A percentile compares a stretch with the other conserved stretches of the same genome.
These are phyloP conservation scores for Nemania diffusa DNA, from an alignment of 2,329 filamentous ascomycete genomes.

Conservation along the genomic window DNA sequence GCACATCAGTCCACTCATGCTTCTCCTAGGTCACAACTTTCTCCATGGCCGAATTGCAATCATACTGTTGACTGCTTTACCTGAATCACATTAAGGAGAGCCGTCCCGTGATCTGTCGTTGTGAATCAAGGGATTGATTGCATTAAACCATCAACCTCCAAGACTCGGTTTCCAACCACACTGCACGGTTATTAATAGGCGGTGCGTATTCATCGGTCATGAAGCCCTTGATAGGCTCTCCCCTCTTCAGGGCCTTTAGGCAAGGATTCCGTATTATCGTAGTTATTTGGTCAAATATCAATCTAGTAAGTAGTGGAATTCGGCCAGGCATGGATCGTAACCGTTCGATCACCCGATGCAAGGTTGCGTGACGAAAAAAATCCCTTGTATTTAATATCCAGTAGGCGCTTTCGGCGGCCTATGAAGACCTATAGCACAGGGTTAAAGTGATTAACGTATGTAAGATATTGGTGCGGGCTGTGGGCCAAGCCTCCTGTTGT, in stretches of 20 bases:
- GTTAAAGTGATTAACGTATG: conserved; percentile 34
- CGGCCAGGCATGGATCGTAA: conserved; percentile 20
- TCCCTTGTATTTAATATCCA: conserved; percentile 14
- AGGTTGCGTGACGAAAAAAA: background rate
- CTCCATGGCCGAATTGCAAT: conserved; percentile 11
- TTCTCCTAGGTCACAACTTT: conserved; percentile 35
- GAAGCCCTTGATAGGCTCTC: background rate
- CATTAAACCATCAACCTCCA: background rate
- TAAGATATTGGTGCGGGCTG: conserved; percentile 35
- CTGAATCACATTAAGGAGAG: too few species aligned
- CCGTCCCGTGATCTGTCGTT: background rate
- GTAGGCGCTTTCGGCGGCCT: conserved; percentile 24
- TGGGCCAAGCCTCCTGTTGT: conserved; percentile 9
- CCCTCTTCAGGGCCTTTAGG: background rate
- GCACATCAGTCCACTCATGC: conserved; percentile 2
- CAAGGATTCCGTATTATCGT: conserved; percentile 1
- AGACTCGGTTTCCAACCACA: background rate
- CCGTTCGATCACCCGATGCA: conserved; percentile 22
- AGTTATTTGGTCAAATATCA: conserved; percentile 13
- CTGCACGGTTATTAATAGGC: background rate
- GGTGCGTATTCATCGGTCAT: background rate
- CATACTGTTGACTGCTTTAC: conserved; percentile 5
- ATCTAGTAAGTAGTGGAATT: conserved; percentile 22
- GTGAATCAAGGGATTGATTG: too few species aligned
- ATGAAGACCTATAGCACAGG: conserved; percentile 32